Evolutionary conservation across 2,329 filamentous ascomycete genomes (phyloP), one percentile per base, ranked within the genome.

Genomic region (Onygenales sp.): DNA sequence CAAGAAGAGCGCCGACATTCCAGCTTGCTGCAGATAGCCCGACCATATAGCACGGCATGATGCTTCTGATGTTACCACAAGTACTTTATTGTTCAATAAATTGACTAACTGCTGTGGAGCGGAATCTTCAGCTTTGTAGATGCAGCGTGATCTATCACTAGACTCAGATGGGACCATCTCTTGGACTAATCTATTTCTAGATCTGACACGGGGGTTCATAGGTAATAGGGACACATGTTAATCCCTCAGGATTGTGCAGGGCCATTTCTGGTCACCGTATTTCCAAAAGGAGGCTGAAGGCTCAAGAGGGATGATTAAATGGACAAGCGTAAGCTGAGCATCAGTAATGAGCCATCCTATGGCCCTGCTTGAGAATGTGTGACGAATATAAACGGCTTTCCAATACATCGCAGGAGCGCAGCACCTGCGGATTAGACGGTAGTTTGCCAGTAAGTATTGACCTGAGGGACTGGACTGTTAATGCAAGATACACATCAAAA

Each of bases 1-100:
- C 35, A 66, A 42, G 43, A 66, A 65, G 33, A 66, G 57, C 49
- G 71, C 65, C 17, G 54, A 13, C 1, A 76, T 70, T 0, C 80
- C 79, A 2, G 75, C 78, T 60, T 84, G 80, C 51, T 64, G 59
- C 60, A 84, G 61, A 60, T 77, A 83, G 10, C 64, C 56, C 1
- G 77, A 73, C 0, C 77, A 83, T 8, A 68, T 63, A 2, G 69
- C 66, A 63, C 83, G 81, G n/a, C 72, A 74, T 50, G 76, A 78
- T 2, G 80, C 75, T 53, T 82, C 75, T 0, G 69, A 69, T 0
- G 78, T 82, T 31, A 81, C 60, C 13, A 83, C 56, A 1, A 78
- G 63, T 5, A 78, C 73, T 0, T 73, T 75, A 5, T 81, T 69
- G 13, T 69, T 68, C 2, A 64, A 60, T 7, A 85, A 63, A 35